These are phyloP conservation scores for Penstemon eatonii DNA, from an alignment of 257 asterid species.

Conservation along the genomic window DNA sequence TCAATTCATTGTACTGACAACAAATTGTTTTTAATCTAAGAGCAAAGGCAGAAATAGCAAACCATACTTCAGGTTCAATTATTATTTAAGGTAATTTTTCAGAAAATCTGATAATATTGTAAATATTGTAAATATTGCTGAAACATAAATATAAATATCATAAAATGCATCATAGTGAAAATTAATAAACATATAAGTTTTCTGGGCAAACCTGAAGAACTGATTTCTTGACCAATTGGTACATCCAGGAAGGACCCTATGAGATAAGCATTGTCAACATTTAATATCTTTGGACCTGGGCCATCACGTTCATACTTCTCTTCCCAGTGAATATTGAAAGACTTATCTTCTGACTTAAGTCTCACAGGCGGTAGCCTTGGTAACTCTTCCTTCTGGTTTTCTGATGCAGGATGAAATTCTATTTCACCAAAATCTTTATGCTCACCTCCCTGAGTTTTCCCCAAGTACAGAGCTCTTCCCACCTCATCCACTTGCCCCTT, in stretches of 20 bases:
- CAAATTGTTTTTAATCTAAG: constrained; percentile 9
- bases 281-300: constrained; percentile 52
- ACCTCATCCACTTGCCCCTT: constrained; percentile 90
- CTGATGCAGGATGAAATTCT: constrained; percentile 54
- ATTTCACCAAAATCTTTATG: constrained; percentile 53
- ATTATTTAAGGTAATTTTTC: not conserved
- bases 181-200: constrained; percentile 23
- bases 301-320: constrained; percentile 78
- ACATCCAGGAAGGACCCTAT: constrained; percentile 97
- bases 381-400: constrained; percentile 78
- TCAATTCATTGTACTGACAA: not conserved
- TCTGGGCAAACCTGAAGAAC: constrained; percentile 54
- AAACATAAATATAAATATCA: not conserved
- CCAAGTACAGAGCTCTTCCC: constrained; percentile 75
- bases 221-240: constrained; percentile 91
- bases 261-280: constrained; percentile 63
- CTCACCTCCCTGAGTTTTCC: constrained; percentile 59
- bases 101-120: constrained; percentile 5
- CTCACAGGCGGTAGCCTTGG: constrained; percentile 92
- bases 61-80: constrained; percentile 13
- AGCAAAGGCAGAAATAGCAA: constrained; percentile 9
- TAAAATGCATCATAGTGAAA: not conserved
- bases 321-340: constrained; percentile 82
- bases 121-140: not conserved
- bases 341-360: constrained; percentile 82